Conservation (phyloP, 2,329 filamentous ascomycete species). For the Apiospora hydei region DNA sequence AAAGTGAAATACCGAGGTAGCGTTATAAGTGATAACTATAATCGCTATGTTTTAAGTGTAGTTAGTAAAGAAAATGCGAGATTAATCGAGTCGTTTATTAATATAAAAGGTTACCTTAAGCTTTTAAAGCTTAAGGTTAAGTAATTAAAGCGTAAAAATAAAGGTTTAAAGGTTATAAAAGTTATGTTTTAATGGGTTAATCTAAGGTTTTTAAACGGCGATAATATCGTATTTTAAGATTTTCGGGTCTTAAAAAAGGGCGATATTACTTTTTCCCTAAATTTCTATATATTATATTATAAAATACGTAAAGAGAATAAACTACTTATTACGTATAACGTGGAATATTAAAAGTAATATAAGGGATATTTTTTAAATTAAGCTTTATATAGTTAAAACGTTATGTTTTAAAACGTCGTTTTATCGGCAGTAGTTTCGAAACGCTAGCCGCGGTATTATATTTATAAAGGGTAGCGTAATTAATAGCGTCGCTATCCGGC, state of each 20-base stretch:
- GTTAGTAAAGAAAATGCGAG: background rate
- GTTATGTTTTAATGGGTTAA: background rate
- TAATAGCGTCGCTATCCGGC: no score
- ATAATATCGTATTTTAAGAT: background rate
- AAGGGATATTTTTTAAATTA: background rate
- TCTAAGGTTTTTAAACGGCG: background rate
- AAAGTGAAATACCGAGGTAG: background rate
- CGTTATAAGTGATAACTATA: background rate
- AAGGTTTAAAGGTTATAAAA: background rate
- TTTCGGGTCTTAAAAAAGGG: no score
- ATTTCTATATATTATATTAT: constrained; percentile 14
- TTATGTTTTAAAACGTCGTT: background rate
- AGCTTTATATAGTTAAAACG: no score
- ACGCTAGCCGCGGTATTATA: background rate
- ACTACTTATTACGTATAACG: background rate
- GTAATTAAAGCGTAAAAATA: background rate
- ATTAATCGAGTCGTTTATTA: background rate
- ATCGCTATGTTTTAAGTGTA: background rate
- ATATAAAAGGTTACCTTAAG: background rate
- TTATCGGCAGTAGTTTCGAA: no score
- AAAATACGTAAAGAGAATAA: background rate
- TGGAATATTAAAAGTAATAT: background rate
- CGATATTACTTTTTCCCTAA: background rate
- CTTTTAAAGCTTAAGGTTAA: background rate
- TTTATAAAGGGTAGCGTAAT: background rate